These are phyloP conservation scores for Aquilaria yunnanensis DNA, from an alignment of 345 rosid species.

Conservation along the genomic window DNA sequence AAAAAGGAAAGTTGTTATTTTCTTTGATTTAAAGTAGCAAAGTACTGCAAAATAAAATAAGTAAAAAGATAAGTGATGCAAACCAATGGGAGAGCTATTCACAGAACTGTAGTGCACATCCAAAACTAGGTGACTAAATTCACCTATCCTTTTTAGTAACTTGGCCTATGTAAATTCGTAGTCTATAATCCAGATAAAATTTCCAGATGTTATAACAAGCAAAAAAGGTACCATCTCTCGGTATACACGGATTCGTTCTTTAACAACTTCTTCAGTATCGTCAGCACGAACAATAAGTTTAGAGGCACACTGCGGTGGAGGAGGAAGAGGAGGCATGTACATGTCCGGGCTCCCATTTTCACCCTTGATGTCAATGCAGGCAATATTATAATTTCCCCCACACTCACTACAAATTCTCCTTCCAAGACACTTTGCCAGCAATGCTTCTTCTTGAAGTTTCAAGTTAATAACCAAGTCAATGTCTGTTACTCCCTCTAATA, in stretches of 20 bases:
- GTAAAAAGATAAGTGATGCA: not conserved
- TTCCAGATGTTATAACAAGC: not conserved
- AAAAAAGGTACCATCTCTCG: conserved; percentile 45
- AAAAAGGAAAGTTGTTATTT: too few relatives aligned
- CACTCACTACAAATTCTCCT: conserved; percentile 92
- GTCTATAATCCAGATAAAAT: not conserved
- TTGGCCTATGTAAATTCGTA: not conserved
- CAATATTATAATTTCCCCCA: conserved; percentile 84
- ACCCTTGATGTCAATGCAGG: conserved; percentile 78
- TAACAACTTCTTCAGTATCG: conserved; percentile 90
- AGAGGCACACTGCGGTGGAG: conserved; percentile 75
- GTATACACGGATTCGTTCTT: conserved; percentile 76
- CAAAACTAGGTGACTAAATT: not conserved
- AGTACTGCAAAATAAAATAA: too few relatives aligned
- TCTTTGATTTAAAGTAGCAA: too few relatives aligned
- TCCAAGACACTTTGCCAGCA: conserved; percentile 92
- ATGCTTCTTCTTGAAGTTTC: conserved; percentile 81
- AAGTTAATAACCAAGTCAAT: conserved; percentile 79
- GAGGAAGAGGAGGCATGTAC: conserved; percentile 94
- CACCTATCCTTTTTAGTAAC: not conserved
- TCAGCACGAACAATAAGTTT: conserved; percentile 89
- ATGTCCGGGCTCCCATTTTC: conserved; percentile 70
- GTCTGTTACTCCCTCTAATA: conserved; percentile 80
- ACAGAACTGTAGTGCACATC: not conserved
- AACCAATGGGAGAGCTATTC: not conserved